Conservation (phyloP, 2,329 filamentous ascomycete species). For the Microdochium trichocladiopsis region DNA sequence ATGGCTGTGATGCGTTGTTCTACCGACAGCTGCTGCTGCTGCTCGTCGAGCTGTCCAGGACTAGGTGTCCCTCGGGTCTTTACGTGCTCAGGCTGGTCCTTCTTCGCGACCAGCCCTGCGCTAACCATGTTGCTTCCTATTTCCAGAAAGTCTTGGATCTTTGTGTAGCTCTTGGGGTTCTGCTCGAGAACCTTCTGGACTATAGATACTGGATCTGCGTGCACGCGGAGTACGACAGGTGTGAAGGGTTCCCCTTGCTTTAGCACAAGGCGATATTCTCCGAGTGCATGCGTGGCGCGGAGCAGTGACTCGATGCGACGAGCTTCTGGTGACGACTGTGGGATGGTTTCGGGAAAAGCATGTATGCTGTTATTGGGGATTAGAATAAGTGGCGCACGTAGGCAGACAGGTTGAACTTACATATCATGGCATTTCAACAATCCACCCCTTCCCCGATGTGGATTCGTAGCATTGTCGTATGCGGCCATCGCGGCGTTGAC, state of each 20-base stretch:
- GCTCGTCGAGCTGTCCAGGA: constrained; percentile 6
- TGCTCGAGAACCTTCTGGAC: constrained; percentile 69
- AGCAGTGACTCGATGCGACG: constrained; percentile 57
- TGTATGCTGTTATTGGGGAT: constrained; percentile 40
- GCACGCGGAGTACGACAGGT: constrained; percentile 71
- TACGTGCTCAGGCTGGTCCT: constrained; percentile 13
- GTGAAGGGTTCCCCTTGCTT: constrained; percentile 76
- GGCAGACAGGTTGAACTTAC: constrained; percentile 33
- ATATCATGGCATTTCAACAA: constrained; percentile 73
- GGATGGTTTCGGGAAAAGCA: constrained; percentile 54
- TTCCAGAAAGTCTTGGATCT: constrained; percentile 64
- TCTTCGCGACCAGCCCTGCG: constrained; percentile 39
- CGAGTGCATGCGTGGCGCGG: constrained; percentile 66
- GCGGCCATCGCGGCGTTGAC: constrained; percentile 58
- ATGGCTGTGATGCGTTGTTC: constrained; percentile 68
- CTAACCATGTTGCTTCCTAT: constrained; percentile 62
- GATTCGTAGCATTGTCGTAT: constrained; percentile 79
- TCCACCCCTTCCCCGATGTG: constrained; percentile 67
- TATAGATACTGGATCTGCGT: constrained; percentile 66
- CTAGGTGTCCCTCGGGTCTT: constrained; percentile 12
- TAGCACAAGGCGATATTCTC: constrained; percentile 69
- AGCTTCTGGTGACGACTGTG: constrained; percentile 39
- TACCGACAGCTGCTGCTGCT: constrained; percentile 30
- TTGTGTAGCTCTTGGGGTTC: constrained; percentile 67
- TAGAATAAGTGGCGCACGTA: too few species aligned